Conservation (phyloP, 106 monocot species). For the Allium cepa region DNA sequence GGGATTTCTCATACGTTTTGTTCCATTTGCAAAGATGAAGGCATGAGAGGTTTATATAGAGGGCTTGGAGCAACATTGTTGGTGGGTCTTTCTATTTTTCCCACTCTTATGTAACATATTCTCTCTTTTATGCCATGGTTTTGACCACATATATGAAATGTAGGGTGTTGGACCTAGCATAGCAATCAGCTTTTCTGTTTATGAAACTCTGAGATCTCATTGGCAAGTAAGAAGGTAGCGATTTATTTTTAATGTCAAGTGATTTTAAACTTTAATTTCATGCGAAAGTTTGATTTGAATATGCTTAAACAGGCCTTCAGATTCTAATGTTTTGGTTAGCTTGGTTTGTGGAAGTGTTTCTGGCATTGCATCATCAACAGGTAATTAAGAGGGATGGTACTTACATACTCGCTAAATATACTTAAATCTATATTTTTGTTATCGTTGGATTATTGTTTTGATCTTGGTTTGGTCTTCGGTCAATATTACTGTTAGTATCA, state of each 20-base stretch:
- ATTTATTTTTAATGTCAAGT: not conserved
- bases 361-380: slow-evolving; percentile 88
- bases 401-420: too few relatives aligned
- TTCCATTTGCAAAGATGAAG: slow-evolving; percentile 89
- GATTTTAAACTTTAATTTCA: not conserved
- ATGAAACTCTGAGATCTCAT: slow-evolving; percentile 62
- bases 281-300: too few relatives aligned
- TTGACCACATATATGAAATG: slow-evolving; percentile 2
- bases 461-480: too few relatives aligned
- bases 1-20: slow-evolving; percentile 80
- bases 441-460: too few relatives aligned
- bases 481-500: too few relatives aligned
- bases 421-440: too few relatives aligned
- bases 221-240: slow-evolving; percentile 75
- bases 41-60: slow-evolving; percentile 69
- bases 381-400: slow-evolving; percentile 16
- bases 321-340: slow-evolving; percentile 54
- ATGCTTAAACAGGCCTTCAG: slow-evolving; percentile 44
- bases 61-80: slow-evolving; percentile 85
- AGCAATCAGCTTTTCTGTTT: slow-evolving; percentile 86
- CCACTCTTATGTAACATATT: too few relatives aligned
- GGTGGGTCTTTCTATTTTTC: slow-evolving; percentile 22
- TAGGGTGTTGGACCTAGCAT: slow-evolving; percentile 93
- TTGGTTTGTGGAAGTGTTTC: slow-evolving; percentile 84
- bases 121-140: not conserved